Base-by-base conservation (phyloP, 2,329 filamentous ascomycete genomes). In the Calcarisporium arbuscula region DNA sequence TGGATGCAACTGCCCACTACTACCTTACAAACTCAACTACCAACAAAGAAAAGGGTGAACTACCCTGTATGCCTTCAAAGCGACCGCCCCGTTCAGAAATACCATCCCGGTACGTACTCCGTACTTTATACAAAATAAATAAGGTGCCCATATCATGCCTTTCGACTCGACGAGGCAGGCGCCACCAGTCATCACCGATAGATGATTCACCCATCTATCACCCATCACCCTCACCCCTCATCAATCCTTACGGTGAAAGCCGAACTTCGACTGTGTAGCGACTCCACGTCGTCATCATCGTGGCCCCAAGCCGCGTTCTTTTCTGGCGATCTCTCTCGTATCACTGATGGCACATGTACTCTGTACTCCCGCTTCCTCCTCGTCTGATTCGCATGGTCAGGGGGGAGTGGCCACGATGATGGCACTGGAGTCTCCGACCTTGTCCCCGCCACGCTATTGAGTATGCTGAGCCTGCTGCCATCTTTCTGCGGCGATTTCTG, bases 181-280 rank as follows among this genome's bases (percentile, higher is more conserved):
- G n/a, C n/a, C n/a, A n/a, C n/a, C n/a, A n/a, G n/a, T n/a, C n/a
- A n/a, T n/a, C n/a, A n/a, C n/a, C n/a, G n/a, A n/a, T n/a, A n/a
- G n/a, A n/a, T n/a, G n/a, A n/a, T n/a, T n/a, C n/a, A n/a, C n/a
- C n/a, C n/a, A 4, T 25, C 22, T 25, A 25, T 14, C 10, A 3
- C 14, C 10, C 14, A 25, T 10, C 3, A 25, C 14, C 14, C 10
- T 25, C 31, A 29, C 27, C 23, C 34, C 21, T 45, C 37, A 8
- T 34, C 35, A 9, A 44, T 42, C 14, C 37, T 36, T 10, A 47
- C 43, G 2, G 45, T 46, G 19, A 35, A 41, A 5, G 41, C 45
- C 9, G 45, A 47, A n/a, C 31, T 32, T 3, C 41, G 34, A 12
- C 45, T 47, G 9, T 21, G 28, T 9, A 39, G 17, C 9, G 45